Conservation (phyloP, 2,329 filamentous ascomycete species). For the Penicillium brasilianum region DNA sequence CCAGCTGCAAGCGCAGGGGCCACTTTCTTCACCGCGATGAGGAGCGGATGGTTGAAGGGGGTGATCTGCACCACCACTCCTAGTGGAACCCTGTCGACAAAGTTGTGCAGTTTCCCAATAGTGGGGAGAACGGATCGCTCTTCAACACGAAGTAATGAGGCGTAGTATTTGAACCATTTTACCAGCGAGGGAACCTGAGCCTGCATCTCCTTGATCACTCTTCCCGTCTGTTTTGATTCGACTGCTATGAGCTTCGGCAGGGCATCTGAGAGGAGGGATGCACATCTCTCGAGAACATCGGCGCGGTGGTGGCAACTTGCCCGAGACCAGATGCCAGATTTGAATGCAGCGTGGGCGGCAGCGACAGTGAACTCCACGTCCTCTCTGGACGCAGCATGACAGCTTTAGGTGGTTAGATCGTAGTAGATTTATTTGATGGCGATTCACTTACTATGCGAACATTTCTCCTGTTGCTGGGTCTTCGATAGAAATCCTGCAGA, state of each 20-base stretch:
- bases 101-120: slow-evolving; percentile 47
- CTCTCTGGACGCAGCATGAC: slow-evolving; percentile 23
- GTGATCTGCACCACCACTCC: slow-evolving; percentile 49
- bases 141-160: slow-evolving; percentile 68
- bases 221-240: slow-evolving; percentile 71
- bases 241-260: slow-evolving; percentile 64
- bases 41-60: slow-evolving; percentile 46
- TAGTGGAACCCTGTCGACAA: slow-evolving; percentile 42
- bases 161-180: slow-evolving; percentile 73
- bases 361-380: slow-evolving; percentile 23
- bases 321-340: slow-evolving; percentile 28
- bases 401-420: slow-evolving; percentile 17
- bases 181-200: slow-evolving; percentile 66
- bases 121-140: slow-evolving; percentile 71
- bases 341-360: slow-evolving; percentile 20
- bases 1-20: slow-evolving; percentile 48
- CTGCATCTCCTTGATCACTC: slow-evolving; percentile 71
- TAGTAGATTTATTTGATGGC: fast-evolving
- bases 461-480: slow-evolving; percentile 28
- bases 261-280: slow-evolving; percentile 18
- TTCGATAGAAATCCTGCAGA: slow-evolving; percentile 26
- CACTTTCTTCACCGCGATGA: slow-evolving; percentile 47
- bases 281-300: slow-evolving; percentile 30
- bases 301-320: slow-evolving; percentile 28
- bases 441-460: slow-evolving; percentile 23